These are phyloP conservation scores for Cercospora zeae-maydis DNA, from an alignment of 2,329 filamentous ascomycete genomes.

Conservation along the genomic window DNA sequence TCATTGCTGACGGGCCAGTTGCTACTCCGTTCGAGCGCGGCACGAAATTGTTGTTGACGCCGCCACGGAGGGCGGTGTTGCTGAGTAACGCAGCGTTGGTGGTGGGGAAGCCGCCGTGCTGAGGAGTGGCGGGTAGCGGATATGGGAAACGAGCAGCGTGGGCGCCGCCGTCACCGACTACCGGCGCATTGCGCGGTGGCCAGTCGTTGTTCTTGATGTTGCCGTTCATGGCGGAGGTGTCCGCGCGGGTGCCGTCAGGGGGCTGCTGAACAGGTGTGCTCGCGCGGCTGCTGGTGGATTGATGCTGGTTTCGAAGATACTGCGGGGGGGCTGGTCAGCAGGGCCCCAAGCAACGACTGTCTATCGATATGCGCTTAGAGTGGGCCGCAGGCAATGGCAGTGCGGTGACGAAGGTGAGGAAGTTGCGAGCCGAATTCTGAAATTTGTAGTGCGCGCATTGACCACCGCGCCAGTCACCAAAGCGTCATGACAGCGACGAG, in stretches of 20 bases:
- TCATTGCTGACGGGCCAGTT: neutral
- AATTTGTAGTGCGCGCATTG: neutral
- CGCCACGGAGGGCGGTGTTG: neutral
- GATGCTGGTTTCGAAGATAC: neutral
- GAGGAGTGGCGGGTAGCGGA: neutral
- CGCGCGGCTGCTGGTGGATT: neutral
- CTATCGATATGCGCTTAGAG: neutral
- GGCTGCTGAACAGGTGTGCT: neutral
- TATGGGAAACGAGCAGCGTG: neutral
- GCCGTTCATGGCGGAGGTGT: neutral
- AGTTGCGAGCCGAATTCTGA: neutral
- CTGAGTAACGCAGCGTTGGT: neutral
- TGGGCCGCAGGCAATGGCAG: neutral
- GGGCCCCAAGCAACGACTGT: neutral
- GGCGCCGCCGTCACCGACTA: neutral
- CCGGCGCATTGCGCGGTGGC: neutral
- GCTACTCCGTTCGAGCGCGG: neutral
- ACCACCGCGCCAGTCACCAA: neutral
- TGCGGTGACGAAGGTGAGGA: neutral
- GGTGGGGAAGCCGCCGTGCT: neutral
- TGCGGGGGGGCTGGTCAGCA: neutral
- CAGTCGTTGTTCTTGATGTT: neutral
- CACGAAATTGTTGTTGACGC: constrained; percentile 5
- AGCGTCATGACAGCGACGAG: neutral
- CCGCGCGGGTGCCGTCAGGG: neutral